These are phyloP conservation scores for Neurospora crassa DNA, from an alignment of 2,329 filamentous ascomycete species.

Conservation along the genomic window DNA sequence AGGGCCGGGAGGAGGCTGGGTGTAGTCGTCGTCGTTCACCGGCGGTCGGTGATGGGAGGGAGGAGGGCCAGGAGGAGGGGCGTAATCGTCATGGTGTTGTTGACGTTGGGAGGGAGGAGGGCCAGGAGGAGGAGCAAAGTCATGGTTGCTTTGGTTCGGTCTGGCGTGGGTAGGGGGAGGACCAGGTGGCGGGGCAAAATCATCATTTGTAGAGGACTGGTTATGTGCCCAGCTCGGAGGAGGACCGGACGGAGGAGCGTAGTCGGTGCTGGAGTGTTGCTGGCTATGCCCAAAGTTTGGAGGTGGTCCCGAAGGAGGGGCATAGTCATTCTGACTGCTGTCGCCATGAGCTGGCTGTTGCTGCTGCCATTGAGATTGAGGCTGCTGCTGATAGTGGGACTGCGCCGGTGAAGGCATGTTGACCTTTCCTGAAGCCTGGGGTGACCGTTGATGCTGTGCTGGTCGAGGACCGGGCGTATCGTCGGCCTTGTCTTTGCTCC, in stretches of 20 bases:
- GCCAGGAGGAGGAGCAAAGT: constrained; percentile 17
- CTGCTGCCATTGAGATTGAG: constrained; percentile 4
- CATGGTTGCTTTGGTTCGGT: not conserved
- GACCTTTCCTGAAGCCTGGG: constrained; percentile 1
- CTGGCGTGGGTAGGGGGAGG: constrained; percentile 14
- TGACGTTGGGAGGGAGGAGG: constrained; percentile 10
- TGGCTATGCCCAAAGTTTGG: not conserved
- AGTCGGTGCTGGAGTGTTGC: constrained; percentile 1
- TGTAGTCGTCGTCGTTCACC: constrained; percentile 15
- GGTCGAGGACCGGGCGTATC: constrained; percentile 30
- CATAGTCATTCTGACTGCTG: constrained; percentile 18
- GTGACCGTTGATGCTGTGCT: constrained; percentile 5
- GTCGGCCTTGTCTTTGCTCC: constrained; percentile 31
- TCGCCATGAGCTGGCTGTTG: constrained; percentile 7
- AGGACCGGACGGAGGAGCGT: constrained; percentile 3
- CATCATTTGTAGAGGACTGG: constrained; percentile 1
- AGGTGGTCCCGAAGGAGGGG: constrained; percentile 7
- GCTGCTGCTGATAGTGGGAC: constrained; percentile 8
- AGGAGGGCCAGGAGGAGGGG: constrained; percentile 18
- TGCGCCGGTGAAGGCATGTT: constrained; percentile 2
- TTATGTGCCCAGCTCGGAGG: constrained; percentile 5
- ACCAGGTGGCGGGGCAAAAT: constrained; percentile 21
- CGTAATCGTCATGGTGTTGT: constrained; percentile 7
- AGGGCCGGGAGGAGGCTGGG: constrained; percentile 22
- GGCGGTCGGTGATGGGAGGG: constrained; percentile 10